phyloP scores from a whole-genome alignment of 495 filamentous ascomycete genomes.

The Chaetomium fimeti region DNA sequence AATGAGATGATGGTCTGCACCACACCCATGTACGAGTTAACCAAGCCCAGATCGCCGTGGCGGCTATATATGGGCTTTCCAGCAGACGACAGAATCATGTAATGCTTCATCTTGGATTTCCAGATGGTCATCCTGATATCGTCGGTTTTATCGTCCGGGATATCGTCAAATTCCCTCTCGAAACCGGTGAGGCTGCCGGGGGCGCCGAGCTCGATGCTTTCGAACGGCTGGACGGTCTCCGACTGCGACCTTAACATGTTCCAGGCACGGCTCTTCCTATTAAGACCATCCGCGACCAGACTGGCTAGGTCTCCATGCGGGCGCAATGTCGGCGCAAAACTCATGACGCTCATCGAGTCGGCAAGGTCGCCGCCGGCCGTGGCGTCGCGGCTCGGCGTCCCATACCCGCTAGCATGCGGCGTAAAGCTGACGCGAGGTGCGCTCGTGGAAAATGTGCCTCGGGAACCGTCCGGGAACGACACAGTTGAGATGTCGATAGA shows the following conservation, averaged over 20 bases:
- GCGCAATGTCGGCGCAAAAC: slow-evolving; percentile 72
- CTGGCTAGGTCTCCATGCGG: slow-evolving; percentile 76
- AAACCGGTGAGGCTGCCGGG: slow-evolving; percentile 62
- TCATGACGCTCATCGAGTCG: slow-evolving; percentile 80
- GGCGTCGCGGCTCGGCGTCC: slow-evolving; percentile 33
- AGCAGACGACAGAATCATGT: slow-evolving; percentile 89
- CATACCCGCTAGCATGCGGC: slow-evolving; percentile 33
- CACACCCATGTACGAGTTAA: slow-evolving; percentile 92
- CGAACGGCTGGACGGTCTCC: slow-evolving; percentile 57
- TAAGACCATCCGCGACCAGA: slow-evolving; percentile 68
- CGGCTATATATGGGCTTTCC: slow-evolving; percentile 98
- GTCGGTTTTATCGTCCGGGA: slow-evolving; percentile 61
- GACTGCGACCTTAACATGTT: slow-evolving; percentile 57
- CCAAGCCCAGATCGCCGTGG: slow-evolving; percentile 83
- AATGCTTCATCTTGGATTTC: slow-evolving; percentile 92
- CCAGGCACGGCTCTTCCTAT: slow-evolving; percentile 60
- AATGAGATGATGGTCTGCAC: slow-evolving; percentile 98
- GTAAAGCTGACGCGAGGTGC: slow-evolving; percentile 41
- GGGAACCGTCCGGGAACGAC: slow-evolving; percentile 64
- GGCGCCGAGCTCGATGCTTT: slow-evolving; percentile 47
- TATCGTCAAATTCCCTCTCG: slow-evolving; percentile 71
- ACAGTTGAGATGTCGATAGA: slow-evolving; percentile 72
- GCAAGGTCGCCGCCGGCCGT: slow-evolving; percentile 53
- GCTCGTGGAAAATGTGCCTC: slow-evolving; percentile 58
- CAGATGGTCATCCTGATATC: slow-evolving; percentile 68